Evolutionary conservation across 1,139 yeast genomes (phyloP).

Genomic region (Kodamaea fungicola): DNA sequence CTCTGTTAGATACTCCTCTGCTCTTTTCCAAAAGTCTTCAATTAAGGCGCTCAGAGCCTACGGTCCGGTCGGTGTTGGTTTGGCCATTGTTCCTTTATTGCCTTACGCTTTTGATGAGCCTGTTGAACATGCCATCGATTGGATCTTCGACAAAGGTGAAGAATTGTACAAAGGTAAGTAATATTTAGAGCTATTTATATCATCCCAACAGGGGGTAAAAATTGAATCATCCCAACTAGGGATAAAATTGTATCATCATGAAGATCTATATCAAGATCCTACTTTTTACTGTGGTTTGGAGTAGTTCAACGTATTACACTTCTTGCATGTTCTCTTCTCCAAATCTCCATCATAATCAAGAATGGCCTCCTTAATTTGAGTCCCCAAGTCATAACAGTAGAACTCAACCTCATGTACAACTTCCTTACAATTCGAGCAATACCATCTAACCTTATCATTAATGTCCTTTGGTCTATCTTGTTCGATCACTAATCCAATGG

Average conservation of each 20-base stretch:
- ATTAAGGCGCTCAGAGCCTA: conserved; percentile 45
- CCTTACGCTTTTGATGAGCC: conserved; percentile 84
- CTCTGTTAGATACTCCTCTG: conserved; percentile 68
- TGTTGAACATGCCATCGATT: conserved; percentile 67
- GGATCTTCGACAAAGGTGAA: conserved; percentile 58
- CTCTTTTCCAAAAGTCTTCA: conserved; percentile 47
- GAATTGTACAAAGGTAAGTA: conserved; percentile 19
- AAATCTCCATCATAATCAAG: conserved; percentile 61
- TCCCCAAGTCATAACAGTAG: conserved; percentile 78
- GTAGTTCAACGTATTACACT: conserved; percentile 70
- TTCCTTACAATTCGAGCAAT: conserved; percentile 66
- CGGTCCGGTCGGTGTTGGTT: conserved; percentile 78
- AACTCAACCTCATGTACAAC: conserved; percentile 69
- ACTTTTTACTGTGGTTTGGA: conserved; percentile 49
- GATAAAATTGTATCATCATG: too few species aligned
- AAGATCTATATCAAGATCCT: background rate
- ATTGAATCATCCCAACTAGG: too few species aligned
- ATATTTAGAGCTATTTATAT: too few species aligned
- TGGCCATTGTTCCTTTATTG: conserved; percentile 72
- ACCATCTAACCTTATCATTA: conserved; percentile 79
- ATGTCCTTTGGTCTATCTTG: conserved; percentile 79
- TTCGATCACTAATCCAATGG: conserved; percentile 91
- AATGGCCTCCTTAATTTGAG: conserved; percentile 86
- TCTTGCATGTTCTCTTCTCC: conserved; percentile 64
- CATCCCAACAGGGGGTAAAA: too few species aligned